Conservation (phyloP, 2,329 filamentous ascomycete species). For the Penicillium sp. region DNA sequence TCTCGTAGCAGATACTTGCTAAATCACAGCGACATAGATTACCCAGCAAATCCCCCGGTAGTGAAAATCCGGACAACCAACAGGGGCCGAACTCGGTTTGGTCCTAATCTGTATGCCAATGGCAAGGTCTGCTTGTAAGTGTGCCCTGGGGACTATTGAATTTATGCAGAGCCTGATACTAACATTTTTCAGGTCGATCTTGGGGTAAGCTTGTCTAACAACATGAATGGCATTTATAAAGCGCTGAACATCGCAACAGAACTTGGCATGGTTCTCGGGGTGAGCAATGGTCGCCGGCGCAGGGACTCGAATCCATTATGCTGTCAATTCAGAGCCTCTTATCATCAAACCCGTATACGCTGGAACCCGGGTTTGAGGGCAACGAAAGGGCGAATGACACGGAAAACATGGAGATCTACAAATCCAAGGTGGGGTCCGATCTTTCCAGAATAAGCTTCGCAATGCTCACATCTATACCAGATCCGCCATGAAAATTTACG, state of each 20-base stretch:
- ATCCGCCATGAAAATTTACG: conserved; percentile 89
- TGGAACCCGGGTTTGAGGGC: conserved; percentile 90
- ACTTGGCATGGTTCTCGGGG: conserved; percentile 90
- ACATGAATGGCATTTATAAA: not conserved
- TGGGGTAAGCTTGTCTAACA: conserved; percentile 61
- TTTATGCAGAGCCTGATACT: conserved; percentile 8
- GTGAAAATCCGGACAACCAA: conserved; percentile 81
- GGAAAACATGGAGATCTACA: conserved; percentile 71
- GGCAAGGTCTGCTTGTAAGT: conserved; percentile 91
- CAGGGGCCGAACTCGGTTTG: conserved; percentile 82
- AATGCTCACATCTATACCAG: conserved; percentile 45
- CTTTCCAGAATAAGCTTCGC: not conserved
- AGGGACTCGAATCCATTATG: conserved; percentile 89
- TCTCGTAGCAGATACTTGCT: not conserved
- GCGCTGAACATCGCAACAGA: conserved; percentile 49
- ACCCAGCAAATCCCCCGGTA: conserved; percentile 66
- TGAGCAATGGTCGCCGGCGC: conserved; percentile 95
- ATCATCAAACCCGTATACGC: conserved; percentile 90
- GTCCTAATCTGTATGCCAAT: conserved; percentile 90
- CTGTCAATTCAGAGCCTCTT: conserved; percentile 96
- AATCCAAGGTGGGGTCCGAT: conserved; percentile 65
- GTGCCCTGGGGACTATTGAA: not conserved
- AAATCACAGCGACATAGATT: conserved; percentile 58
- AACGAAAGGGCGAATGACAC: conserved; percentile 66
- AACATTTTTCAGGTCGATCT: conserved; percentile 64